A percentile compares a stretch with the other conserved stretches of the same genome.
Conservation (phyloP, 345 rosid species). For the Garcia nutans region DNA sequence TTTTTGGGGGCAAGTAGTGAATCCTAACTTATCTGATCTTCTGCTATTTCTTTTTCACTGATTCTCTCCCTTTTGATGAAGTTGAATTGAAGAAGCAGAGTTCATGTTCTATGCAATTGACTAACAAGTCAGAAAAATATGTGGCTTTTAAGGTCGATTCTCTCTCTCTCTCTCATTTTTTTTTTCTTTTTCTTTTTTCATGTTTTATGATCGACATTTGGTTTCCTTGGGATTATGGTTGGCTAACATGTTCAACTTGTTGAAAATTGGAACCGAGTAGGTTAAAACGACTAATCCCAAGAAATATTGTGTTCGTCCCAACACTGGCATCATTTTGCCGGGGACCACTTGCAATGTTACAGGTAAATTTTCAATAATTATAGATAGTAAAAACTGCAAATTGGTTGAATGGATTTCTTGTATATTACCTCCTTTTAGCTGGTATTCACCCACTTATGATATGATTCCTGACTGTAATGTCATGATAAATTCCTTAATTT, state of each 20-base stretch:
- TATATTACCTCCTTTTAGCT: background rate
- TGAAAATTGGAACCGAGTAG: slow-evolving; percentile 31
- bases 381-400: background rate
- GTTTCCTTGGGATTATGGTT: slow-evolving; percentile 7
- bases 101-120: slow-evolving; percentile 70
- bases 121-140: slow-evolving; percentile 60
- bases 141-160: slow-evolving; percentile 72
- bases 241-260: background rate
- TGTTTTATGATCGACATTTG: background rate
- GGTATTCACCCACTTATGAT: background rate
- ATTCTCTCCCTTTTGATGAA: slow-evolving; percentile 23
- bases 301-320: slow-evolving; percentile 84
- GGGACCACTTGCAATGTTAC: slow-evolving; percentile 59
- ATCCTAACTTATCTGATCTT: background rate
- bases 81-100: slow-evolving; percentile 87
- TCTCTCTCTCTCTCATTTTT: background rate
- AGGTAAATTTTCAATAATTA: slow-evolving; percentile 36
- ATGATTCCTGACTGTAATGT: background rate
- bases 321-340: slow-evolving; percentile 69
- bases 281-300: slow-evolving; percentile 88
- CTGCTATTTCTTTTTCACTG: background rate
- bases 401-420: background rate
- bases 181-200: too few relatives aligned
- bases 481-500: background rate
- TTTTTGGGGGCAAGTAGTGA: background rate